Percentiles rank a stretch among this genome's conserved stretches.
These are phyloP conservation scores for Verticillium isaacii DNA, from an alignment of 2,329 filamentous ascomycete species.

Conservation along the genomic window DNA sequence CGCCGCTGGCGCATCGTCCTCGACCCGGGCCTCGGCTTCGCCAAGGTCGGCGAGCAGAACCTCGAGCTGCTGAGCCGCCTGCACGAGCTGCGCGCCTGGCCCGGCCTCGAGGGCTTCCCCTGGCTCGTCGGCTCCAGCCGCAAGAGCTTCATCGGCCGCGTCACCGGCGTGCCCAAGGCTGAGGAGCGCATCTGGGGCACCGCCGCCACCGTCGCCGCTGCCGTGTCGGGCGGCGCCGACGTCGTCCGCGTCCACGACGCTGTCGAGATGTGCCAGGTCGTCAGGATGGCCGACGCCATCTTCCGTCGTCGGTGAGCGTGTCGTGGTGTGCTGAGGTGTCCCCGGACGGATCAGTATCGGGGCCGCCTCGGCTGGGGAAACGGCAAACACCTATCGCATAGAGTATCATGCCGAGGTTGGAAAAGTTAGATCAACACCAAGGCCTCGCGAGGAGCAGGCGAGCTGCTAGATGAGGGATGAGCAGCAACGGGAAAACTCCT, in stretches of 20 bases:
- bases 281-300: slow-evolving; percentile 88
- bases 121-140: slow-evolving; percentile 89
- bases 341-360: not conserved
- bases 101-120: slow-evolving; percentile 64
- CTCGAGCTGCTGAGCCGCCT: slow-evolving; percentile 70
- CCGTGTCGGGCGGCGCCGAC: slow-evolving; percentile 82
- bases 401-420: not conserved
- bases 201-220: slow-evolving; percentile 80
- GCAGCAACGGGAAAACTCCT: too few relatives aligned
- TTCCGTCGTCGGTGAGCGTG: slow-evolving; percentile 48
- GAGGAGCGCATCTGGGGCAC: slow-evolving; percentile 77
- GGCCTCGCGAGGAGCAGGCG: too few relatives aligned
- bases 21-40: slow-evolving; percentile 91
- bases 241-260: slow-evolving; percentile 92
- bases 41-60: slow-evolving; percentile 79
- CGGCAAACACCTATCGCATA: not conserved
- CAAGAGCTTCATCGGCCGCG: slow-evolving; percentile 80
- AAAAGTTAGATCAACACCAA: not conserved
- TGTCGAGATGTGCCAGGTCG: slow-evolving; percentile 77
- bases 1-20: slow-evolving; percentile 91
- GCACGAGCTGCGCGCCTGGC: slow-evolving; percentile 58
- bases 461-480: too few relatives aligned
- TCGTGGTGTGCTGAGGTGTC: not conserved
- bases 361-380: not conserved
- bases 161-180: slow-evolving; percentile 71